Evolutionary conservation across 306 rosid species (phyloP).

Genomic region (Dalbergia oliveri): DNA sequence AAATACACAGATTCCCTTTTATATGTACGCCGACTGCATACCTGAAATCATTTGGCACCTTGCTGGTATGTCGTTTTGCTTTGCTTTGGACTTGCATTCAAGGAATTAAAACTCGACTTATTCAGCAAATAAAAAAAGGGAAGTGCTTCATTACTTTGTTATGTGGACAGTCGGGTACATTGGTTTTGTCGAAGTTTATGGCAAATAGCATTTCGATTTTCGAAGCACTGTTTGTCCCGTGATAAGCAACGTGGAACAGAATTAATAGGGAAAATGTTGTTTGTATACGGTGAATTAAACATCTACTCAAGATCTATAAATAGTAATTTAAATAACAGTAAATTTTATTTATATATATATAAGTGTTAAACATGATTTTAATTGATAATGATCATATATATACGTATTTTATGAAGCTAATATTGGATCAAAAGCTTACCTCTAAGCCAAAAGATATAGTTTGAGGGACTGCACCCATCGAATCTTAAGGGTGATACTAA

Average conservation of each 20-base stretch:
- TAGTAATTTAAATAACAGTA: no score
- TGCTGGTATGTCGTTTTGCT: constrained; percentile 32
- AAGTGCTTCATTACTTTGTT: background rate
- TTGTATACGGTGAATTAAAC: no score
- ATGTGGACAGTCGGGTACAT: background rate
- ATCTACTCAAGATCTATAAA: no score
- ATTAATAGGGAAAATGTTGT: background rate
- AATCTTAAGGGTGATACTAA: no score
- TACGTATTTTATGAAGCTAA: no score
- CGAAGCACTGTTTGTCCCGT: constrained; percentile 51
- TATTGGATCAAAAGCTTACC: no score
- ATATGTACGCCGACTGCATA: constrained; percentile 1
- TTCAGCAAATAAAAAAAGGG: background rate
- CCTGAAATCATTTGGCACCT: background rate
- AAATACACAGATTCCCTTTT: background rate
- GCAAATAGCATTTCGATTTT: constrained; percentile 15
- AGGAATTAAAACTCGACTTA: constrained; percentile 5
- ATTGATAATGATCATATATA: no score
- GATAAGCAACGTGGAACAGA: constrained; percentile 32
- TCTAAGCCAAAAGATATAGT: no score
- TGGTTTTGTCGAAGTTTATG: background rate
- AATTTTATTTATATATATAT: no score
- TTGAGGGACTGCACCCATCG: no score
- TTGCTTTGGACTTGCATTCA: constrained; percentile 11
- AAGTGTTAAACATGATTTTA: no score